Percentiles rank a stretch among this genome's conserved stretches.
phyloP scores from a whole-genome alignment of 2,329 filamentous ascomycete genomes.

The Nigrograna mackinnonii region DNA sequence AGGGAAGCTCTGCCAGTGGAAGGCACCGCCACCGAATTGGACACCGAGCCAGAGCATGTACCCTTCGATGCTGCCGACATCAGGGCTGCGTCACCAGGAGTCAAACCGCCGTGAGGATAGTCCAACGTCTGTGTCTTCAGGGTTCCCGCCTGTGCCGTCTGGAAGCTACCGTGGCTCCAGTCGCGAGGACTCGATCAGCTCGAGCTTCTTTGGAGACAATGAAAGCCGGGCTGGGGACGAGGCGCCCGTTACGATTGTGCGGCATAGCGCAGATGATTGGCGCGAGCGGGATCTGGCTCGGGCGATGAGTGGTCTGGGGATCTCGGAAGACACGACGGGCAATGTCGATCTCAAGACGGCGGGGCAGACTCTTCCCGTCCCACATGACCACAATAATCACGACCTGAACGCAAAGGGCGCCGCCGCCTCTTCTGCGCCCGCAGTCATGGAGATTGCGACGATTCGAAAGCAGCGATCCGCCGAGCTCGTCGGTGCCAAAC shows the following conservation, averaged over 20 bases:
- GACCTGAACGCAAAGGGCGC: conserved; percentile 44
- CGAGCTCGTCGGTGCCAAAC: conserved; percentile 75
- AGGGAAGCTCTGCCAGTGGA: conserved; percentile 90
- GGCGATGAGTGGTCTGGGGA: conserved; percentile 70
- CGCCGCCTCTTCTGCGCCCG: conserved; percentile 60
- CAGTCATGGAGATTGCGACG: conserved; percentile 57
- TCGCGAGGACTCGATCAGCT: conserved; percentile 85
- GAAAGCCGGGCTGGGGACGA: conserved; percentile 78
- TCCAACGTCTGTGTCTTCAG: conserved; percentile 77
- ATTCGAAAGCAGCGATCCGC: conserved; percentile 68
- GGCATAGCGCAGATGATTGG: conserved; percentile 78
- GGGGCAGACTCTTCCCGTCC: conserved; percentile 35
- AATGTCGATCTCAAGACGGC: conserved; percentile 36
- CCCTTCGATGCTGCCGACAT: conserved; percentile 56
- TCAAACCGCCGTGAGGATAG: conserved; percentile 73
- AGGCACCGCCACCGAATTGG: conserved; percentile 70
- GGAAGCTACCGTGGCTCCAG: conserved; percentile 80
- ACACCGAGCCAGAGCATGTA: conserved; percentile 41
- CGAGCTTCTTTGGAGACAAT: conserved; percentile 83
- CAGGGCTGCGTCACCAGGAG: conserved; percentile 68
- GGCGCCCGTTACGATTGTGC: conserved; percentile 72
- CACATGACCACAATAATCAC: conserved; percentile 40
- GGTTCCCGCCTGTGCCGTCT: conserved; percentile 71
- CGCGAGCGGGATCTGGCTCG: conserved; percentile 59
- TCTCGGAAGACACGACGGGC: conserved; percentile 64